Base-by-base conservation (phyloP, 1,284 basidiomycete species). In the Ganoderma leucocontextum region DNA sequence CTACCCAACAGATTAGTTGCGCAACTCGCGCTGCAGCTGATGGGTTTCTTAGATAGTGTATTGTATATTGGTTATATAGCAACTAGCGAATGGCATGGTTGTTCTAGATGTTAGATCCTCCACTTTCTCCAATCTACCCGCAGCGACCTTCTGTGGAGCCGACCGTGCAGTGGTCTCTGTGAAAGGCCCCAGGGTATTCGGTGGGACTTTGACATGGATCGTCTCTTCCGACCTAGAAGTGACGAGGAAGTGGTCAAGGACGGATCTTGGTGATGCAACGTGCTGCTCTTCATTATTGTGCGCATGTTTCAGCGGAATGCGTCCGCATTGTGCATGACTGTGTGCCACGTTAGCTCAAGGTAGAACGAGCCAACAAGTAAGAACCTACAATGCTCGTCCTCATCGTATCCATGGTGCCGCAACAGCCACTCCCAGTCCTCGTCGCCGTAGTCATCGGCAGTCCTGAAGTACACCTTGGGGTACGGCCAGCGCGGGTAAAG, bases 1-100 rank as follows among this genome's bases (percentile, higher is more conserved):
- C 72, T 90, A 75, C 36, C 58, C 58, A 41, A n/a, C 58, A 22
- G 22, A 42, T 4, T 60, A 60, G 58, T 42, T 13, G 35, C 22
- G 22, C 47, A 55, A 6, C 12, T 29, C 58, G 39, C n/a, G 22
- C 2, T 39, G 58, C n/a, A 6, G 22, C 29, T 7, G 58, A 41
- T 19, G 38, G 10, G 3, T 38, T 33, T 58, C 35, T 58, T 58
- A n/a, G 55, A 25, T 52, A n/a, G 38, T 42, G 13, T 42, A 42
- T 42, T 42, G 41, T 52, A 52, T 52, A 25, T 22, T 10, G 22
- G 47, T 52, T 52, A 52, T 52, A 6, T 52, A 25, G 47, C 47
- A 52, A 22, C 47, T 52, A 13, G 22, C 22, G 22, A 52, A 52
- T 52, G 12, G 22, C 22, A 13, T 52, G 29, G 29, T 25, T 22